phyloP scores from a whole-genome alignment of 805 yeast species.

The Trichomonascus vanleenenianus region DNA sequence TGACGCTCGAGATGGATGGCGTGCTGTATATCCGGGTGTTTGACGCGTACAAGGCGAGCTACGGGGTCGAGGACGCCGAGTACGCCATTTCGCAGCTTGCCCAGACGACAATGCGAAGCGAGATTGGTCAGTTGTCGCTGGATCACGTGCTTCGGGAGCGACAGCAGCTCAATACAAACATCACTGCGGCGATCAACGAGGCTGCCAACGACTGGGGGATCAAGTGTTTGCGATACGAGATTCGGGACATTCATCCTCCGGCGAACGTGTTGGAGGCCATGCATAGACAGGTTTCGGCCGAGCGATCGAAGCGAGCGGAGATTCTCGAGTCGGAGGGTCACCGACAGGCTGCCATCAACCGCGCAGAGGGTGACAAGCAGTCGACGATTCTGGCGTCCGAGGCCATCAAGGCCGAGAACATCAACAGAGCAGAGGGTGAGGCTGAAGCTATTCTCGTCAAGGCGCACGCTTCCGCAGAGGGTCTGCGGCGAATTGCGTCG shows the following conservation, averaged over 20 bases:
- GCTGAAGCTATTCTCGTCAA: constrained; percentile 58
- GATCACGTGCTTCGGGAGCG: constrained; percentile 75
- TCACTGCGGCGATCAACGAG: constrained; percentile 72
- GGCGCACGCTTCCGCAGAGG: constrained; percentile 68
- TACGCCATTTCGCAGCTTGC: constrained; percentile 82
- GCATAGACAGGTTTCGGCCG: constrained; percentile 88
- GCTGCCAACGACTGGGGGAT: constrained; percentile 86
- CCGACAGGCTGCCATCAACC: constrained; percentile 69
- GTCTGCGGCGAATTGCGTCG: constrained; percentile 53
- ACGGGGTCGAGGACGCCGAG: constrained; percentile 83
- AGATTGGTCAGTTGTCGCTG: constrained; percentile 73
- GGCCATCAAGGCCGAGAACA: constrained; percentile 52
- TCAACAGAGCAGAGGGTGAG: constrained; percentile 68
- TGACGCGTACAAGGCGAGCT: constrained; percentile 79
- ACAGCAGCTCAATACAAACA: constrained; percentile 61
- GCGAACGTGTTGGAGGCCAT: constrained; percentile 77
- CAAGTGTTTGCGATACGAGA: constrained; percentile 74
- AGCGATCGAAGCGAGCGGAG: constrained; percentile 80
- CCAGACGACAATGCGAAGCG: constrained; percentile 86
- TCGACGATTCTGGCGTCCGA: constrained; percentile 69
- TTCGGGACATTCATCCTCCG: constrained; percentile 85
- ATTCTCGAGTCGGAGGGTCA: constrained; percentile 81
- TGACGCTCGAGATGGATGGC: constrained; percentile 78
- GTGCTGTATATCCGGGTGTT: constrained; percentile 67
- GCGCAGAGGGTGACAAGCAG: constrained; percentile 75